A percentile compares a stretch with the other conserved stretches of the same genome.
phyloP scores from a whole-genome alignment of 257 asterid genomes.

The Plectranthus barbatus region DNA sequence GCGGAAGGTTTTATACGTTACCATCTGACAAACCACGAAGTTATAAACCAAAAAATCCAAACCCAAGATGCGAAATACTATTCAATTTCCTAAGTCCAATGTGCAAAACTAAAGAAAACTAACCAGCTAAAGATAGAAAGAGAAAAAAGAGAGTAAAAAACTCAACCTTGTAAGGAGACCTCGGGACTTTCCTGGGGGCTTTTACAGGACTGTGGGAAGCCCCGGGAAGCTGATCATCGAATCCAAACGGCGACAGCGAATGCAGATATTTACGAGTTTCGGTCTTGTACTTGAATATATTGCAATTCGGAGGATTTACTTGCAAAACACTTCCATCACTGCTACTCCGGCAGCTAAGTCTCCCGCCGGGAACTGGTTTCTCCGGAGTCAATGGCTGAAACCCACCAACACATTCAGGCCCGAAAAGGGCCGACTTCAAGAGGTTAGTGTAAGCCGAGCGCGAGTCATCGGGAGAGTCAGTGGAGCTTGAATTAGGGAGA shows the following conservation, averaged over 20 bases:
- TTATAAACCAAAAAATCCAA: slow-evolving; percentile 3
- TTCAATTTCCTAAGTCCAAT: neutral
- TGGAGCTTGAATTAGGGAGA: slow-evolving; percentile 38
- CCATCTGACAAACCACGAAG: no score
- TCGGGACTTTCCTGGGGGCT: slow-evolving; percentile 73
- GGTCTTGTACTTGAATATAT: slow-evolving; percentile 74
- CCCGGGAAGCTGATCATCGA: slow-evolving; percentile 77
- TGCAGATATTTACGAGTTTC: slow-evolving; percentile 58
- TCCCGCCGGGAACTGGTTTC: slow-evolving; percentile 24
- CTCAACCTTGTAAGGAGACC: slow-evolving; percentile 77
- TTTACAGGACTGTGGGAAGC: slow-evolving; percentile 68
- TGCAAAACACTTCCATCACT: slow-evolving; percentile 23
- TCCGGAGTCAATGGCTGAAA: slow-evolving; percentile 63
- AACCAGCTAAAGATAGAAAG: neutral
- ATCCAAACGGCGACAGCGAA: slow-evolving; percentile 69
- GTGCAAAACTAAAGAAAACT: neutral
- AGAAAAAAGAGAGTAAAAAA: neutral
- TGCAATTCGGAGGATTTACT: slow-evolving; percentile 48
- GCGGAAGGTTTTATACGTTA: no score
- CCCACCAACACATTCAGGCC: slow-evolving; percentile 44
- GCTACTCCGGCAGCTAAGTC: slow-evolving; percentile 13
- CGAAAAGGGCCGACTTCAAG: slow-evolving; percentile 64
- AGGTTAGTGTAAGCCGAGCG: slow-evolving; percentile 59
- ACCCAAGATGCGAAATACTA: neutral
- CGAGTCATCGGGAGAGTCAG: slow-evolving; percentile 43